Base-by-base conservation (phyloP, 129 eudicot species). In the Escallonia rubra region DNA sequence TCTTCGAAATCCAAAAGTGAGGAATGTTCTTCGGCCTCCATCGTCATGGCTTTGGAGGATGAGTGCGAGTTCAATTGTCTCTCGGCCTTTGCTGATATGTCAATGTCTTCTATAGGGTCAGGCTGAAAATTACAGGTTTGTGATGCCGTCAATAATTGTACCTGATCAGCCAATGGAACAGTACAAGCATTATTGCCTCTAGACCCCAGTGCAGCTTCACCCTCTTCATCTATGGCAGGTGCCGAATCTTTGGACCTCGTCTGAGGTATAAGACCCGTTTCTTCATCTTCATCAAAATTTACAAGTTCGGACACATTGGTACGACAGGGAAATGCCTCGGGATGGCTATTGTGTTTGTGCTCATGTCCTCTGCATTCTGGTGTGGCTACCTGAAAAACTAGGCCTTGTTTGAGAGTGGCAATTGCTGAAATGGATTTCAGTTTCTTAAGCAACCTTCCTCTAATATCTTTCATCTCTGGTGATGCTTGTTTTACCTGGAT, bases 391-490 rank as follows among this genome's bases (percentile, higher is more conserved):
- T 62, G 81, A 43, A 75, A 82, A 59, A 76, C 54, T 52, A 69
- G 74, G 52, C 83, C 75, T 63, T 72, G 82, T 69, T 75, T 86
- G 39, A 71, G 51, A 56, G 73, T 53, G 67, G 76, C 56, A 10
- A 80, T 71, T 8, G 64, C 51, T 59, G 91, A 74, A 71, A 77
- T 75, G 80, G 85, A 59, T 72, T 68, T 90, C 41, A 87, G 74
- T 71, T 76, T 84, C 77, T 61, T 72, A 5, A 78, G 61, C 46
- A 90, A 62, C 58, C 69, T 78, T 43, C 84, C 88, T 65, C 76
- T 78, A 73, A 81, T 69, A 62, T 77, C 85, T 70, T 75, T 84
- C 87, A 81, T 84, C 53, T 56, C 63, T 57, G 49, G 60, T 50
- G 7, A 7, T 23, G 34, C 34, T 23, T 16, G 16, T 57, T n/a